Percentiles rank a stretch among this genome's conserved stretches.
Conservation (phyloP, 768 basidiomycete genomes). For the Cubamyces lactineus region DNA sequence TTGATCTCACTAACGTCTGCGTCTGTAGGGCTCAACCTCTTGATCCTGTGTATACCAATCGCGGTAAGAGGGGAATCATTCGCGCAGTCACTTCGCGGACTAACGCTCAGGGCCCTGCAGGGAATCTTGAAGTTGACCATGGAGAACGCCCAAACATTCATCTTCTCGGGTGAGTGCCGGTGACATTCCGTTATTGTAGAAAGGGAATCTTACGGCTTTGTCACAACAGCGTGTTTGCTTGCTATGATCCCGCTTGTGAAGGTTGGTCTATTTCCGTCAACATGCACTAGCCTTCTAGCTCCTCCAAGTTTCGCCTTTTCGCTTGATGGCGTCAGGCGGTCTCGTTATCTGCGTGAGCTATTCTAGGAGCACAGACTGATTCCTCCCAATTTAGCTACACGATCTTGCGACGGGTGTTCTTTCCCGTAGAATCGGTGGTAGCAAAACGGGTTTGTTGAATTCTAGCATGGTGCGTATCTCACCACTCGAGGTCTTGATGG, state of each 20-base stretch:
- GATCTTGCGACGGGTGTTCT: conserved; percentile 78
- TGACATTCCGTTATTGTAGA: background rate
- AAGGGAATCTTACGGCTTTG: background rate
- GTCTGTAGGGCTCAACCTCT: conserved; percentile 65
- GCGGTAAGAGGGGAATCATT: conserved; percentile 46
- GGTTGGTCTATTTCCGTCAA: conserved; percentile 40
- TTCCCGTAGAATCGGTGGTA: conserved; percentile 73
- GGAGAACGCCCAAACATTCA: conserved; percentile 52
- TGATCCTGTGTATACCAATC: conserved; percentile 66
- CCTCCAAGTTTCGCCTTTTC: too few species aligned
- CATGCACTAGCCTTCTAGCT: too few species aligned
- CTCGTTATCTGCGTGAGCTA: too few species aligned
- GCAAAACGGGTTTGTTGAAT: conserved; percentile 78
- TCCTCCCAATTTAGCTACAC: conserved; percentile 53
- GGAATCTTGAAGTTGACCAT: conserved; percentile 57
- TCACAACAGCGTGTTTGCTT: conserved; percentile 58
- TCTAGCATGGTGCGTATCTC: conserved; percentile 66
- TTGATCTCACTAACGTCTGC: too few species aligned
- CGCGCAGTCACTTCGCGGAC: background rate
- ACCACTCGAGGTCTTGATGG: background rate
- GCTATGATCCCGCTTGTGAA: conserved; percentile 81
- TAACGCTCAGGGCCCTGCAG: too few species aligned
- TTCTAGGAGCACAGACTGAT: too few species aligned
- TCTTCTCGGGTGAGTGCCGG: conserved; percentile 60
- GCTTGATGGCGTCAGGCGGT: background rate